Conservation (phyloP, 116 monocot genomes). For the Dioscorea cayenensis region DNA sequence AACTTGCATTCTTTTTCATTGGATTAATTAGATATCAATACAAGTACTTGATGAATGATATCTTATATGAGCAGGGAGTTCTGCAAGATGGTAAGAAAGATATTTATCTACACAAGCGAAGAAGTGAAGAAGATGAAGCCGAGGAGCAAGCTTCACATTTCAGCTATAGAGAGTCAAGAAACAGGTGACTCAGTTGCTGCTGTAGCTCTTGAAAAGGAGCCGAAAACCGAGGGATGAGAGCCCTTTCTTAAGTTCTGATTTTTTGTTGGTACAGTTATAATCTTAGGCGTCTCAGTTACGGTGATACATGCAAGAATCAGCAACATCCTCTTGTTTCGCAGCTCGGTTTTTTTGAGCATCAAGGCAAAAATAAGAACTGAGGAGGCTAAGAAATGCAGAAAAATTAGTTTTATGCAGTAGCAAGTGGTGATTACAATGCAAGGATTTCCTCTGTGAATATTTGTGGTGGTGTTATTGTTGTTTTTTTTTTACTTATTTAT, state of each 20-base stretch:
- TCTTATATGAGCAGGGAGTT: constrained; percentile 33
- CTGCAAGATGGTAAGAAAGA: constrained; percentile 48
- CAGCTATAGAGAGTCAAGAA: constrained; percentile 1
- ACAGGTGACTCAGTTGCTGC: background rate
- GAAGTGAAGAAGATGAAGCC: constrained; percentile 52
- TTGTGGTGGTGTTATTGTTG: background rate
- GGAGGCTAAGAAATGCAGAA: background rate
- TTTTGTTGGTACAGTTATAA: background rate
- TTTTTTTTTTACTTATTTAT: background rate
- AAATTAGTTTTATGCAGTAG: background rate
- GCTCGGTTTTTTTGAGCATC: constrained; percentile 2
- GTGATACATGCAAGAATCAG: background rate
- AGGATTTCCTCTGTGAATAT: background rate
- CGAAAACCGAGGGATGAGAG: constrained; percentile 3
- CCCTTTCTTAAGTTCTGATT: background rate
- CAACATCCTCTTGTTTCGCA: too few species aligned
- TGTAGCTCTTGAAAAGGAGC: background rate
- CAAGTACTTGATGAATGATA: background rate
- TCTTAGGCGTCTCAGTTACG: background rate
- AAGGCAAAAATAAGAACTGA: background rate
- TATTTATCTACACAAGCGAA: constrained; percentile 40
- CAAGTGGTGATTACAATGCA: background rate
- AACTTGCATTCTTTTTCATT: background rate
- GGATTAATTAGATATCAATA: background rate
- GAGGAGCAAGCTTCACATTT: constrained; percentile 8